Percentiles rank a stretch among this genome's conserved stretches.
phyloP scores from a whole-genome alignment of 2,329 filamentous ascomycete genomes.

The Verticillium alfalfae region DNA sequence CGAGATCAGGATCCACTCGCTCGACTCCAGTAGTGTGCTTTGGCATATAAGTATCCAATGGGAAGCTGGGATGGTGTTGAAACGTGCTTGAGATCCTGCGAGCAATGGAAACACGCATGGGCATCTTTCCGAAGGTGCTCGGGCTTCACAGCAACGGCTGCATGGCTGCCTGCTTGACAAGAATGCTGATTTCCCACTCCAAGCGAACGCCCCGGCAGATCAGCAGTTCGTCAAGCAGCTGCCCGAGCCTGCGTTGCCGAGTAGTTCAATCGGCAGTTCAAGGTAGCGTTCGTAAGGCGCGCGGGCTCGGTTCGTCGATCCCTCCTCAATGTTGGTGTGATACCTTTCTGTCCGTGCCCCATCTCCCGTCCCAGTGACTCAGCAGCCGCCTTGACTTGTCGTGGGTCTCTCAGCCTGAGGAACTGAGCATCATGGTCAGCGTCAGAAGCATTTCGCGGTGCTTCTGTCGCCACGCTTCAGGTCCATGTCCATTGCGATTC shows the following conservation, averaged over 20 bases:
- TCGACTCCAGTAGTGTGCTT: neutral
- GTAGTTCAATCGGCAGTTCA: neutral
- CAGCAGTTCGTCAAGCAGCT: no score
- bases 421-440: no score
- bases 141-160: neutral
- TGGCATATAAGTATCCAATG: neutral
- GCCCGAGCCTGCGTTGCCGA: no score
- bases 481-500: neutral
- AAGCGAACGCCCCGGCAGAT: neutral
- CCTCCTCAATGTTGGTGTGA: neutral
- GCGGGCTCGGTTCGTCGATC: neutral
- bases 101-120: slow-evolving; percentile 3
- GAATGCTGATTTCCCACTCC: neutral
- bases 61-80: neutral
- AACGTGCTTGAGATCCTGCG: slow-evolving; percentile 2
- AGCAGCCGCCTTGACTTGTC: neutral
- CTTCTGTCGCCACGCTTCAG: neutral
- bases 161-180: neutral
- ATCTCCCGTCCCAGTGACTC: neutral
- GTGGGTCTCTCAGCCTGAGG: neutral
- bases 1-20: neutral
- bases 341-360: no score
- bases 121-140: neutral
- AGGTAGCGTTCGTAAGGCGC: neutral
- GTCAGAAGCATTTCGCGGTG: no score